Evolutionary conservation across 1,284 basidiomycete genomes (phyloP), one percentile per base, ranked within the genome.

Genomic region (Ustilago vetiveriae): DNA sequence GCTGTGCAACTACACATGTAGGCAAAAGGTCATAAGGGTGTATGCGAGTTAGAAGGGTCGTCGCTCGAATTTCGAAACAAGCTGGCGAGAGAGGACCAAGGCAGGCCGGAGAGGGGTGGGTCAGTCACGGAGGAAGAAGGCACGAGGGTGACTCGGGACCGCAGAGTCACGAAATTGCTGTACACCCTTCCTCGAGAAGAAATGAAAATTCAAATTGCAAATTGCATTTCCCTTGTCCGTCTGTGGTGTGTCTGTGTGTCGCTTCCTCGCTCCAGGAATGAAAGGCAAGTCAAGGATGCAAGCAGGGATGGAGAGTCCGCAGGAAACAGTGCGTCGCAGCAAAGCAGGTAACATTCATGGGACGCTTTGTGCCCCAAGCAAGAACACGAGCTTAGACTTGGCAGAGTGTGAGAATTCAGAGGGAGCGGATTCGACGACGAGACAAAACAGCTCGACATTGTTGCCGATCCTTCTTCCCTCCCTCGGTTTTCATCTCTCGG

Each of bases 401-500:
- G n/a, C n/a, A n/a, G n/a, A n/a, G n/a, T n/a, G n/a, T n/a, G n/a
- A n/a, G n/a, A n/a, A n/a, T n/a, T n/a, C n/a, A n/a, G n/a, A n/a
- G n/a, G n/a, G n/a, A n/a, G n/a, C n/a, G n/a, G n/a, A n/a, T n/a
- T n/a, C n/a, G n/a, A n/a, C n/a, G n/a, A n/a, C n/a, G n/a, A n/a
- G n/a, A 29, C 6, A 13, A 35, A 56, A 52, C 40, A 16, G 47
- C 32, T 38, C 30, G 26, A 42, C 41, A 49, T 50, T 26, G 35
- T 40, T 38, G 52, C 44, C 3, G 37, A 24, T 44, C 41, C 41
- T 19, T 41, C 49, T 54, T 54, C 21, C 45, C 58, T 62, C 58
- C 50, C 37, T 53, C 47, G 56, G 38, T 49, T 62, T 55, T 49
- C 53, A 71, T 71, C 62, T 71, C 68, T 71, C 66, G 67, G 67